Evolutionary conservation across 345 rosid genomes (phyloP).

Genomic region (Durio zibethinus): DNA sequence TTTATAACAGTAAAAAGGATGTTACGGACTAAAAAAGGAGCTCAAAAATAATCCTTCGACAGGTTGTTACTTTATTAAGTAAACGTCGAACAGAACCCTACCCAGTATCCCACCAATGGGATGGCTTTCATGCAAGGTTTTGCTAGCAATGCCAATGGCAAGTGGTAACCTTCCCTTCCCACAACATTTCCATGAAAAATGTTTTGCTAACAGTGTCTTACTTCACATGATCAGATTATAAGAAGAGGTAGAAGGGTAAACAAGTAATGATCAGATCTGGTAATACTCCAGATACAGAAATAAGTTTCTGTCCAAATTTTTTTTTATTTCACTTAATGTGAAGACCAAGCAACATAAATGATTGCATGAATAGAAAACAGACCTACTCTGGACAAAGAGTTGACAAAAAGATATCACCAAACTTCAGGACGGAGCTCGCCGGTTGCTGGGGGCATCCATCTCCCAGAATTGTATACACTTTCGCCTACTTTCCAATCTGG

Average conservation of each 20-base stretch:
- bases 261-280: not conserved
- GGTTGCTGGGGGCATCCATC: constrained; percentile 98
- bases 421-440: constrained; percentile 98
- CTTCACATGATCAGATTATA: not conserved
- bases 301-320: not conserved
- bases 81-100: not conserved
- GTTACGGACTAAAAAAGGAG: not conserved
- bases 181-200: not conserved
- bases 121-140: not conserved
- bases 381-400: not conserved
- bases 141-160: not conserved
- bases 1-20: not conserved
- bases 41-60: not conserved
- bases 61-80: not conserved
- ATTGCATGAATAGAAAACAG: not conserved
- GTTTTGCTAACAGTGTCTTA: not conserved
- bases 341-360: not conserved
- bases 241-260: not conserved
- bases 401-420: constrained; percentile 49
- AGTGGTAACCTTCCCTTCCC: not conserved
- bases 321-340: constrained; percentile 11
- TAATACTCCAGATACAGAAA: not conserved
- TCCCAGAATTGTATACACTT: constrained; percentile 88
- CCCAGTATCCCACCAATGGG: not conserved
- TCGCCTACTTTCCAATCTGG: constrained; percentile 99